These are phyloP conservation scores for Pyrenophora seminiperda DNA, from an alignment of 2,329 filamentous ascomycete genomes.

Conservation along the genomic window DNA sequence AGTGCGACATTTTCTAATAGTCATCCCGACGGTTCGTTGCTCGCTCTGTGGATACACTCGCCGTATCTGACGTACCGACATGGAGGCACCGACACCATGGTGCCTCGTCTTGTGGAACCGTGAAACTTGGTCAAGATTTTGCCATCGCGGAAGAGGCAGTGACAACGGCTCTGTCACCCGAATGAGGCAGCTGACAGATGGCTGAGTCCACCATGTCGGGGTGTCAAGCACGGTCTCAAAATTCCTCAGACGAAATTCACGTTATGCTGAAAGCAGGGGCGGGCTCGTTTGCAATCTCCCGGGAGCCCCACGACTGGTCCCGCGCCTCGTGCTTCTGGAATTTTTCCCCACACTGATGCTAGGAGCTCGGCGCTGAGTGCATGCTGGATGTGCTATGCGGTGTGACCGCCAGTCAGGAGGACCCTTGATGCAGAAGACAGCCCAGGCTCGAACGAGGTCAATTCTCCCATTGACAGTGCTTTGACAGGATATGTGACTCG, in stretches of 20 bases:
- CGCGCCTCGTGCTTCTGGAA: constrained; percentile 36
- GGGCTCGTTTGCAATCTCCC: constrained; percentile 35
- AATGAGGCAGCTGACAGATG: constrained; percentile 37
- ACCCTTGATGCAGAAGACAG: constrained; percentile 24
- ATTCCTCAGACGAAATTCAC: constrained; percentile 35
- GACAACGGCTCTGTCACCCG: constrained; percentile 28
- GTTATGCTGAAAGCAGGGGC: constrained; percentile 38
- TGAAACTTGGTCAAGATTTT: constrained; percentile 38
- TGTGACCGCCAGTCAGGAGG: constrained; percentile 30
- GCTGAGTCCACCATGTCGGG: constrained; percentile 28
- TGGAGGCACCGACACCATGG: constrained; percentile 19
- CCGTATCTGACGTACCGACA: constrained; percentile 22
- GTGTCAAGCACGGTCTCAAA: constrained; percentile 32
- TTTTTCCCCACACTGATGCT: constrained; percentile 42
- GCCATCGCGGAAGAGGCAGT: constrained; percentile 29
- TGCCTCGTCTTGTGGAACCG: constrained; percentile 13
- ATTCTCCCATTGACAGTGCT: constrained; percentile 13
- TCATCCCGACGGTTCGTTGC: constrained; percentile 3
- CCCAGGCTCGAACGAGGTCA: constrained; percentile 25
- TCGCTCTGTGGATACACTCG: constrained; percentile 12
- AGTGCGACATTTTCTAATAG: constrained; percentile 12
- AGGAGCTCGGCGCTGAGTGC: constrained; percentile 25
- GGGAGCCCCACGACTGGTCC: constrained; percentile 40
- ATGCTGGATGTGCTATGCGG: constrained; percentile 27
- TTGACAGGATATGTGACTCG: constrained; percentile 30